These are phyloP conservation scores for Corymbia calophylla DNA, from an alignment of 441 rosid genomes.

Conservation along the genomic window DNA sequence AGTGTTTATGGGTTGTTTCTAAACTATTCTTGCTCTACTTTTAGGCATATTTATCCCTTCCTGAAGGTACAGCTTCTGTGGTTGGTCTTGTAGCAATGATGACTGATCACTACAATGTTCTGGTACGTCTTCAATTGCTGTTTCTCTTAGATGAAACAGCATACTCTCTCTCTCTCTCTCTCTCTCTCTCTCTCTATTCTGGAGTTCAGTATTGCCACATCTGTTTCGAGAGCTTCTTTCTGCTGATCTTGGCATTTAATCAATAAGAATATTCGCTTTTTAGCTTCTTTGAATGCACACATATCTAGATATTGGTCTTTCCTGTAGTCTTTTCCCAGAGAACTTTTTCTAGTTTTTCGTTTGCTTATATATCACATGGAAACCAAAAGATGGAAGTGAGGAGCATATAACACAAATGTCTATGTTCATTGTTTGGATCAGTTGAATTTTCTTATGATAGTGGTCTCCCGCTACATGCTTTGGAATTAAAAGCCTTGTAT, in stretches of 20 bases:
- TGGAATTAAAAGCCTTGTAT: background rate
- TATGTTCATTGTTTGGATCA: background rate
- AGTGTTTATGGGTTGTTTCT: background rate
- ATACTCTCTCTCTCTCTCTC: background rate
- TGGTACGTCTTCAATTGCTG: conserved; percentile 41
- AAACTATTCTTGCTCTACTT: conserved; percentile 8
- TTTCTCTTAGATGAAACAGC: background rate
- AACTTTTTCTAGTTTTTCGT: background rate
- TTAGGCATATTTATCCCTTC: conserved; percentile 94
- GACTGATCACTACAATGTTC: conserved; percentile 85
- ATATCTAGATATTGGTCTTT: background rate
- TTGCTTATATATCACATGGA: background rate
- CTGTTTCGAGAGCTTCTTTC: background rate
- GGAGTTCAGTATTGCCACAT: background rate
- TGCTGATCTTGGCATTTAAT: background rate
- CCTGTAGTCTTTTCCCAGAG: background rate
- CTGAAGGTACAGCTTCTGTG: conserved; percentile 91
- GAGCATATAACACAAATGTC: background rate
- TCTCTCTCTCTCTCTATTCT: background rate
- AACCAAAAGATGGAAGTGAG: background rate
- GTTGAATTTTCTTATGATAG: background rate
- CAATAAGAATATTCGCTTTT: background rate
- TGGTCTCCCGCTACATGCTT: background rate
- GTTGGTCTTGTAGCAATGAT: conserved; percentile 97
- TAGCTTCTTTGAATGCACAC: background rate